These are phyloP conservation scores for Tricholomella constricta DNA, from an alignment of 768 basidiomycete genomes.

Conservation along the genomic window DNA sequence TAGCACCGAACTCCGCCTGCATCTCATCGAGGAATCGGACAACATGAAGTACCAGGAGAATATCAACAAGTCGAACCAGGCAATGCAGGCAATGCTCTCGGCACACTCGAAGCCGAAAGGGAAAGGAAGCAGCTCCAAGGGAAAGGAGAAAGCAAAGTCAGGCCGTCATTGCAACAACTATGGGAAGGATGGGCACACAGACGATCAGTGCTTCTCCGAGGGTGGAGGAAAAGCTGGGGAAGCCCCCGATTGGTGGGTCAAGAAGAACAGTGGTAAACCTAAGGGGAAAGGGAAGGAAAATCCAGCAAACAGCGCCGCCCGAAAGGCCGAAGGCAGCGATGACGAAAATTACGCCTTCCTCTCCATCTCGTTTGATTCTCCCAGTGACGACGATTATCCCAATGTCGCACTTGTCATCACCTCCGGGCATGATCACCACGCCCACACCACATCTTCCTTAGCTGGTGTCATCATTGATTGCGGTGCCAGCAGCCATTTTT, in stretches of 20 bases:
- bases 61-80: conserved; percentile 15
- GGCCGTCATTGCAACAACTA: conserved; percentile 1
- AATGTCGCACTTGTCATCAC: conserved; percentile 5
- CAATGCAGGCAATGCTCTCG: conserved; percentile 16
- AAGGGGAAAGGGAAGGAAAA: neutral
- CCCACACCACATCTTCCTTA: neutral
- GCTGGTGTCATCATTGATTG: conserved; percentile 3
- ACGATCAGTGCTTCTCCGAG: conserved; percentile 10
- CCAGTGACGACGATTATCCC: neutral
- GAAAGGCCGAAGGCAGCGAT: neutral
- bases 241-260: conserved; percentile 5
- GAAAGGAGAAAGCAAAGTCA: neutral
- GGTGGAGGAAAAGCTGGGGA: neutral
- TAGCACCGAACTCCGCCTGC: conserved; percentile 7
- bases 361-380: neutral
- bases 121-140: neutral
- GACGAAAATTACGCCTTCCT: neutral
- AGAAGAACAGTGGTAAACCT: neutral
- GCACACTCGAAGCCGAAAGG: neutral
- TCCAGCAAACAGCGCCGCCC: neutral
- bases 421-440: conserved; percentile 1
- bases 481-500: conserved; percentile 14
- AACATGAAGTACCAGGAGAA: conserved; percentile 13
- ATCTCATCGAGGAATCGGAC: conserved; percentile 16
- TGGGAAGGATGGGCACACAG: conserved; percentile 4